phyloP scores from a whole-genome alignment of 352 stramenopile genomes.

The Elongisporangium prolatum region DNA sequence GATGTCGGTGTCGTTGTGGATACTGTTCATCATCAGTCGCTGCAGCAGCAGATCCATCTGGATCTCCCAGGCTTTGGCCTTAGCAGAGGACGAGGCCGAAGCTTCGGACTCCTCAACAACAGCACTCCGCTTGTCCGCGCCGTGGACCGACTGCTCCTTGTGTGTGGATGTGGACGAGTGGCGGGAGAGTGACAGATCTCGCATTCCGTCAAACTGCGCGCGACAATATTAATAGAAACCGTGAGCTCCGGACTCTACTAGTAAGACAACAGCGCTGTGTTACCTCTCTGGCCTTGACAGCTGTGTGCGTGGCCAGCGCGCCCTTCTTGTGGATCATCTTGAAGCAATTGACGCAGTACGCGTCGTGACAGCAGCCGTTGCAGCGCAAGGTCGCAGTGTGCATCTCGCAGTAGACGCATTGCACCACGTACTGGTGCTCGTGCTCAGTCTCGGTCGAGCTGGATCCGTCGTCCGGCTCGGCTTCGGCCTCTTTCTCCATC shows the following conservation, averaged over 20 bases:
- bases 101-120: background rate
- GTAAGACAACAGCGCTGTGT: too few species aligned
- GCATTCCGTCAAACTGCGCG: background rate
- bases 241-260: too few species aligned
- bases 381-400: slow-evolving; percentile 65
- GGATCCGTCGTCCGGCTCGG: slow-evolving; percentile 13
- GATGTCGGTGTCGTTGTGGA: slow-evolving; percentile 68
- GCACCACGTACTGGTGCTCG: slow-evolving; percentile 4
- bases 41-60: slow-evolving; percentile 85
- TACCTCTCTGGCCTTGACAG: slow-evolving; percentile 33
- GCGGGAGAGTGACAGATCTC: background rate
- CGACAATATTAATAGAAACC: too few species aligned
- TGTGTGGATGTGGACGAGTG: slow-evolving; percentile 4
- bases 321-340: slow-evolving; percentile 87
- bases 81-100: slow-evolving; percentile 12
- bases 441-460: slow-evolving; percentile 5
- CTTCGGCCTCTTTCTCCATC: slow-evolving; percentile 18
- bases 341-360: slow-evolving; percentile 85
- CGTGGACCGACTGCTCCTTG: background rate
- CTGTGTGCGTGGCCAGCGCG: slow-evolving; percentile 74
- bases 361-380: slow-evolving; percentile 82
- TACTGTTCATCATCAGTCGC: slow-evolving; percentile 79
- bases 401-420: slow-evolving; percentile 81
- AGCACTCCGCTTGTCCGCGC: background rate
- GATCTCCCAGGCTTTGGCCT: slow-evolving; percentile 72